A percentile compares a stretch with the other conserved stretches of the same genome.
Conservation (phyloP, 345 rosid species). For the Populus ilicifolia region DNA sequence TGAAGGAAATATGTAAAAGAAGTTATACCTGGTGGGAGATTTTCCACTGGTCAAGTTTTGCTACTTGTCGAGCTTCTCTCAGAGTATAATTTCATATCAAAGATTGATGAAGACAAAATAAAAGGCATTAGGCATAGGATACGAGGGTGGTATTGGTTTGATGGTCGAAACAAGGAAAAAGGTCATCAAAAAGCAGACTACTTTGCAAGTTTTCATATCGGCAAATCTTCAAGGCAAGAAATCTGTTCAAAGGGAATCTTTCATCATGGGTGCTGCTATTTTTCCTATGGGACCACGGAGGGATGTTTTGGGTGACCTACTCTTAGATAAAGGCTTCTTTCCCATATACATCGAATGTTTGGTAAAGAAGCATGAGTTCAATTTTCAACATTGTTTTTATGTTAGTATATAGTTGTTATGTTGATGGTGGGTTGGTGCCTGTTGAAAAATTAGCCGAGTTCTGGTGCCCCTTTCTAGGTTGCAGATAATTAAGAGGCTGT, state of each 20-base stretch:
- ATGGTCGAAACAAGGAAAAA: not conserved
- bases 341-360: not conserved
- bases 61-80: too few species aligned
- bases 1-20: too few species aligned
- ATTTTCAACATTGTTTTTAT: not conserved
- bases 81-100: too few species aligned
- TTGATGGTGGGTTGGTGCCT: conserved; percentile 3
- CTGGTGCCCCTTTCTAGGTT: not conserved
- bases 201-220: not conserved
- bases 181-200: not conserved
- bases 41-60: too few species aligned
- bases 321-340: not conserved
- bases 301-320: not conserved
- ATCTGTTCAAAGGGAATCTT: not conserved
- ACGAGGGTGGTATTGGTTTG: not conserved
- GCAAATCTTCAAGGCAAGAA: not conserved
- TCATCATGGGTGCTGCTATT: not conserved
- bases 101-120: too few species aligned
- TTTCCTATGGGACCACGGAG: not conserved
- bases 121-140: not conserved
- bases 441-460: not conserved
- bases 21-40: too few species aligned
- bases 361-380: not conserved
- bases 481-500: not conserved
- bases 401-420: not conserved